Percentiles rank a stretch among this genome's conserved stretches.
Conservation (phyloP, 257 asterid genomes). For the Catharanthus roseus region DNA sequence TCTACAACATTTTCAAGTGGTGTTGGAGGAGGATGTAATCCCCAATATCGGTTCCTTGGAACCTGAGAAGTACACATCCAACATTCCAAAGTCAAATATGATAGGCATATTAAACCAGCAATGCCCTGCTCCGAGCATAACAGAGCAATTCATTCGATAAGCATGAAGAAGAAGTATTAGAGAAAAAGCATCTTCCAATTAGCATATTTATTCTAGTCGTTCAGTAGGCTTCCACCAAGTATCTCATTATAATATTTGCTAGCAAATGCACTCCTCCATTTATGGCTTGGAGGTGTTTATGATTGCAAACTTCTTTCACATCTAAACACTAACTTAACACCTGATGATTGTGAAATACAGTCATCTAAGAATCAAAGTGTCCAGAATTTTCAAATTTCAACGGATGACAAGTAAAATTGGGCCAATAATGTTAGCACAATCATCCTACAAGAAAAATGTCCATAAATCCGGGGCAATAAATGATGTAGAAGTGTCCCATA, state of each 20-base stretch:
- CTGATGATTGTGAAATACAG: neutral
- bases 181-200: neutral
- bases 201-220: neutral
- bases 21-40: slow-evolving; percentile 95
- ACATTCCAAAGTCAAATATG: neutral
- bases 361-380: neutral
- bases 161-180: slow-evolving; percentile 1
- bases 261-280: neutral
- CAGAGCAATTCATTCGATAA: neutral
- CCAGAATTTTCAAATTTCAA: neutral
- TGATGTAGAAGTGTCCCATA: neutral
- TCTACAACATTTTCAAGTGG: slow-evolving; percentile 88
- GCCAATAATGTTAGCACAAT: slow-evolving; percentile 1
- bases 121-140: neutral
- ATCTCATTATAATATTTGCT: neutral
- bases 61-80: slow-evolving; percentile 43
- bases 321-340: neutral
- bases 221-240: neutral
- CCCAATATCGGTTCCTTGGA: slow-evolving; percentile 96
- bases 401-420: neutral
- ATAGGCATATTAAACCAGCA: neutral
- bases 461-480: neutral
- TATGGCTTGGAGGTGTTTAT: neutral
- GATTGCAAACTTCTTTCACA: neutral
- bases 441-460: neutral